phyloP scores from a whole-genome alignment of 2,329 filamentous ascomycete genomes.

The Cladorrhinum sp. region DNA sequence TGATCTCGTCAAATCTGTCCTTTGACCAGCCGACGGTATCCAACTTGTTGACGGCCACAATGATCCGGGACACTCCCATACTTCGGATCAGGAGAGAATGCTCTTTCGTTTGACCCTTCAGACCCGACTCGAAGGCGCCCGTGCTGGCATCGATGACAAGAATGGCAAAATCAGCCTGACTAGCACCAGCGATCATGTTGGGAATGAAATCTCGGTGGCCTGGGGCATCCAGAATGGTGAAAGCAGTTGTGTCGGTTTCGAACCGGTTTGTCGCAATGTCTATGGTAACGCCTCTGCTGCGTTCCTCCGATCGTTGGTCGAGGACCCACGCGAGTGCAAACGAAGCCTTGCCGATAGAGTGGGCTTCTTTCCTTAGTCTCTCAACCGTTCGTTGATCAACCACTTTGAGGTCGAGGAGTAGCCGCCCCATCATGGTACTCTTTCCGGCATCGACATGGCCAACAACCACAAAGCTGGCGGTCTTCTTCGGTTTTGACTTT shows the following conservation, averaged over 20 bases:
- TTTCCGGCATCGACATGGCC: constrained; percentile 98
- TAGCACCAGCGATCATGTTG: constrained; percentile 97
- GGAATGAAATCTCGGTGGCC: constrained; percentile 95
- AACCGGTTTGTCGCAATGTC: constrained; percentile 96
- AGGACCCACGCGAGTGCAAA: constrained; percentile 97
- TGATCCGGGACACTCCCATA: constrained; percentile 81
- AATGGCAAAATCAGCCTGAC: constrained; percentile 92
- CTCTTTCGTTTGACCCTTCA: constrained; percentile 91
- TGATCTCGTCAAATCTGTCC: constrained; percentile 80
- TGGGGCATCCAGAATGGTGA: constrained; percentile 93
- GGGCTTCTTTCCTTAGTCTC: constrained; percentile 82
- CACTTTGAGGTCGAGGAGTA: constrained; percentile 83
- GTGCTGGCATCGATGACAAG: constrained; percentile 88
- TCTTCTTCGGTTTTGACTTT: constrained; percentile 71
- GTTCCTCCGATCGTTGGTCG: constrained; percentile 86
- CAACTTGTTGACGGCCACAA: constrained; percentile 94
- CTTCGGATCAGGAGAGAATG: constrained; percentile 87
- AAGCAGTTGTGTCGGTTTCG: constrained; percentile 79
- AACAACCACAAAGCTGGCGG: constrained; percentile 88
- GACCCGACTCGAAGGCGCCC: constrained; percentile 88
- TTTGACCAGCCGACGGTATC: constrained; percentile 82
- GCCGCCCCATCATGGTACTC: constrained; percentile 94
- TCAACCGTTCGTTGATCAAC: constrained; percentile 87
- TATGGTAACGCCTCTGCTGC: constrained; percentile 87
- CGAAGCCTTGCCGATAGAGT: constrained; percentile 88